Evolutionary conservation across 1,284 basidiomycete genomes (phyloP).

Genomic region (Rhodotorula sp.): DNA sequence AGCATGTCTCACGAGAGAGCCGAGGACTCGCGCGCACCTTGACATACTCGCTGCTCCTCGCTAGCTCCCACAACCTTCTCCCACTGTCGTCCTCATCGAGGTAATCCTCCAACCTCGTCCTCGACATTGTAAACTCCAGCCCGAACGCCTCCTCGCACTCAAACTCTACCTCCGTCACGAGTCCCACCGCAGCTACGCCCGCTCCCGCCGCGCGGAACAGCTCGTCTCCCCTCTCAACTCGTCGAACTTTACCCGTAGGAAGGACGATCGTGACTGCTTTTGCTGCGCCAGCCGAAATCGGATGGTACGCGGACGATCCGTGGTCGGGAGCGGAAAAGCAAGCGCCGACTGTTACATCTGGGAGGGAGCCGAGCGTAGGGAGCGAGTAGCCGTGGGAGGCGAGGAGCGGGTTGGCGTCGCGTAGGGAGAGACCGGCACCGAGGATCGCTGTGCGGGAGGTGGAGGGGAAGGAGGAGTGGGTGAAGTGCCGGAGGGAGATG

Average conservation of each 20-base stretch:
- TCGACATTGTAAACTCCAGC: constrained; percentile 5
- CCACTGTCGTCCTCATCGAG: constrained; percentile 1
- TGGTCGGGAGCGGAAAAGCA: constrained; percentile 10
- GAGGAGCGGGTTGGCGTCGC: not conserved
- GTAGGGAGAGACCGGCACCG: constrained; percentile 6
- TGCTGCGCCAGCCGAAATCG: not conserved
- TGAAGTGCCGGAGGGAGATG: constrained; percentile 3
- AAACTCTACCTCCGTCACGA: constrained; percentile 10
- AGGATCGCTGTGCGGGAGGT: not conserved
- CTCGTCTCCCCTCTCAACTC: not conserved
- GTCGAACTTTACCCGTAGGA: not conserved
- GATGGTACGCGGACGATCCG: not conserved
- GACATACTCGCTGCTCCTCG: constrained; percentile 10
- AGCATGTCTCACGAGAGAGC: not conserved
- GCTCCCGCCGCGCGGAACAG: constrained; percentile 1
- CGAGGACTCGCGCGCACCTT: not conserved
- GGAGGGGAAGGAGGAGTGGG: not conserved
- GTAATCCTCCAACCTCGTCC: constrained; percentile 3
- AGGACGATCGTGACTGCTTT: not conserved
- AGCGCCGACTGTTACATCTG: constrained; percentile 5
- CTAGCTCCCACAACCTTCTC: not conserved
- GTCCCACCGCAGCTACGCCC: not conserved
- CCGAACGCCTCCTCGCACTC: constrained; percentile 13
- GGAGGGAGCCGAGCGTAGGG: not conserved
- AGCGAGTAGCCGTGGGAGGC: constrained; percentile 6